Conservation (phyloP, 257 asterid genomes). For the Ajuga chamaepitys region DNA sequence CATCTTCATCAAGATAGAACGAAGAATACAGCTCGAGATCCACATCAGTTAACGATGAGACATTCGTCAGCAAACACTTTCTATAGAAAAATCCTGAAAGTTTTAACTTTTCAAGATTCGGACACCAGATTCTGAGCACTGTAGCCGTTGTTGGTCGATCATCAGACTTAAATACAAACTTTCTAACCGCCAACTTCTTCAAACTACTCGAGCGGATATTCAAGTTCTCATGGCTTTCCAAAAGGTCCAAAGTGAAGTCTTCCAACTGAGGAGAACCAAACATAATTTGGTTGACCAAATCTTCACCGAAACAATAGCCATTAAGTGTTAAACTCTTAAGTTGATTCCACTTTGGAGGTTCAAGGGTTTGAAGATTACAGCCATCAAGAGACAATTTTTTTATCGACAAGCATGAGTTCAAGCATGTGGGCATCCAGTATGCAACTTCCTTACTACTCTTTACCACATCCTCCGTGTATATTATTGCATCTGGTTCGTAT, state of each 20-base stretch:
- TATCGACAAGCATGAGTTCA: background rate
- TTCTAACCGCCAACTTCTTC: background rate
- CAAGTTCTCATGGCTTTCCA: background rate
- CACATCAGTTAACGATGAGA: background rate
- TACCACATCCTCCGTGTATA: no score
- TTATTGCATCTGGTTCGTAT: accelerated
- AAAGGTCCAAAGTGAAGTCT: background rate
- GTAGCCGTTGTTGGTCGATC: no score
- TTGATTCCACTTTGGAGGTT: background rate
- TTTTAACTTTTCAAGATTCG: background rate
- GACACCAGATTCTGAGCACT: background rate
- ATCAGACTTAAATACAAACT: background rate
- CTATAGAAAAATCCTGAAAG: background rate
- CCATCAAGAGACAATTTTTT: background rate
- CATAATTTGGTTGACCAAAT: background rate
- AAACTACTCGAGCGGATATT: background rate
- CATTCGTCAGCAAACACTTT: background rate
- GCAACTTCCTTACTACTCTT: no score
- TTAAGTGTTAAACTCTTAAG: background rate
- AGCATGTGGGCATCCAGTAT: background rate
- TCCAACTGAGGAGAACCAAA: background rate
- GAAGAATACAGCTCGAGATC: background rate
- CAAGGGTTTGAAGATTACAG: background rate
- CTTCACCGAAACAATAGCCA: background rate
- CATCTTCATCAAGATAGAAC: no score